Evolutionary conservation across 2,329 filamentous ascomycete genomes (phyloP).

Genomic region (Cladosporium phlei): DNA sequence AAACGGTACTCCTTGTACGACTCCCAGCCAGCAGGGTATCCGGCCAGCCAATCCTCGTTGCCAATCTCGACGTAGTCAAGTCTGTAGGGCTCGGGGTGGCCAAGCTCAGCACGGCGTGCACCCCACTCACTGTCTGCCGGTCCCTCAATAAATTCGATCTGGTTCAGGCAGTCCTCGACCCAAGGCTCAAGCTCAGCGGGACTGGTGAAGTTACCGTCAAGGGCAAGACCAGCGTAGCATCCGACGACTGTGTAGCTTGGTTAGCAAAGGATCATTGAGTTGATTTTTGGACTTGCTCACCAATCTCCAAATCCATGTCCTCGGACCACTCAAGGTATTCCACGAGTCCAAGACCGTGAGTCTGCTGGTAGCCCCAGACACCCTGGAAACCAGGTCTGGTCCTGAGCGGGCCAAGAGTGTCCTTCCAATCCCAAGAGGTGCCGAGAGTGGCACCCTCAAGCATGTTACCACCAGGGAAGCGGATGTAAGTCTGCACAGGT

Average conservation of each 20-base stretch:
- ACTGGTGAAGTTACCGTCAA: slow-evolving; percentile 45
- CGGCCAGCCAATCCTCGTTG: slow-evolving; percentile 57
- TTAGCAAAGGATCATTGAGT: slow-evolving; percentile 29
- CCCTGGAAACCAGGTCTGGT: slow-evolving; percentile 44
- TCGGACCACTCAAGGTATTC: slow-evolving; percentile 57
- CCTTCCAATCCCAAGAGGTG: slow-evolving; percentile 47
- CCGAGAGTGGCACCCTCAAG: slow-evolving; percentile 36
- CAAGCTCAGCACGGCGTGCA: slow-evolving; percentile 52
- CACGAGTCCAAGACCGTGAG: slow-evolving; percentile 55
- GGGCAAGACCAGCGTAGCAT: slow-evolving; percentile 26
- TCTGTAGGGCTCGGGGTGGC: slow-evolving; percentile 56
- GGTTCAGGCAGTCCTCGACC: slow-evolving; percentile 55
- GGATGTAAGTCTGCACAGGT: slow-evolving; percentile 27
- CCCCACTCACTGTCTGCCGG: slow-evolving; percentile 50
- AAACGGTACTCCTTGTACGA: slow-evolving; percentile 47
- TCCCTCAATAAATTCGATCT: slow-evolving; percentile 58
- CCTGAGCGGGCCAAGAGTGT: slow-evolving; percentile 47
- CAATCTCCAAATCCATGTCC: slow-evolving; percentile 13
- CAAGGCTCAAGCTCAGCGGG: slow-evolving; percentile 49
- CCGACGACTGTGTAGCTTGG: slow-evolving; percentile 12
- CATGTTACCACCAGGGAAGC: slow-evolving; percentile 51
- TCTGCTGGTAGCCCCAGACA: slow-evolving; percentile 57
- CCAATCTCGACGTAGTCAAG: slow-evolving; percentile 60
- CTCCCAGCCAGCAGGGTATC: slow-evolving; percentile 19
- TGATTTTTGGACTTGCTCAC: neutral